Percentiles rank a stretch among this genome's conserved stretches.
phyloP scores from a whole-genome alignment of 345 rosid genomes.

The Alliaria petiolata region DNA sequence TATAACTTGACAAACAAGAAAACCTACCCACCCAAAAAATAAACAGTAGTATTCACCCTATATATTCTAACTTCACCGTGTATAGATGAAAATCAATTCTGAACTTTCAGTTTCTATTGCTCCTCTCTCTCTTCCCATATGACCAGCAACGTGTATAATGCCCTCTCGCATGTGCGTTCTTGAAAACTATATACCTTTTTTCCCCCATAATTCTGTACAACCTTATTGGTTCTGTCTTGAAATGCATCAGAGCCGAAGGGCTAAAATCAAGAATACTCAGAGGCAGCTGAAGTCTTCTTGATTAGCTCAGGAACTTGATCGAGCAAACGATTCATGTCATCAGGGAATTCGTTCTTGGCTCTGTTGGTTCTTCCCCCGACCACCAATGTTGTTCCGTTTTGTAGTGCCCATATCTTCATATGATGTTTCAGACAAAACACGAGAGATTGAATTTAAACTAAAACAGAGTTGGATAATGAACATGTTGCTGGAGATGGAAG shows the following conservation, averaged over 20 bases:
- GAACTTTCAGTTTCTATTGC: not conserved
- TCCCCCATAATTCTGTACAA: constrained; percentile 9
- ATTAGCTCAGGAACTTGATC: constrained; percentile 82
- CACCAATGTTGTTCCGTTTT: constrained; percentile 74
- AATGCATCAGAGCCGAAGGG: not conserved
- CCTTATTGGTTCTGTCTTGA: not conserved
- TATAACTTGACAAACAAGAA: not conserved
- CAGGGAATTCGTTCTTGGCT: constrained; percentile 70
- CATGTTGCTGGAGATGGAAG: not conserved
- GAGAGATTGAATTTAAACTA: not conserved
- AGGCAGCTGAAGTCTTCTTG: constrained; percentile 36
- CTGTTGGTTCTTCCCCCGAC: constrained; percentile 91
- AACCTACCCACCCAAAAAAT: not conserved
- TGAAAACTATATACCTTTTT: not conserved
- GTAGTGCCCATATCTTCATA: constrained; percentile 84
- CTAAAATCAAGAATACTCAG: constrained; percentile 28
- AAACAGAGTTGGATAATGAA: not conserved
- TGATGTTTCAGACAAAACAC: constrained; percentile 1
- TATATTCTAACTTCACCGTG: constrained; percentile 1
- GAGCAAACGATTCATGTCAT: constrained; percentile 73
- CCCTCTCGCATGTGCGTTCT: not conserved
- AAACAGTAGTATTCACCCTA: not conserved
- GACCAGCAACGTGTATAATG: not conserved
- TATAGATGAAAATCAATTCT: not conserved
- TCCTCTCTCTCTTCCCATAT: constrained; percentile 33